These are phyloP conservation scores for Ophiostoma perfectum DNA, from an alignment of 2,329 filamentous ascomycete genomes.

Conservation along the genomic window DNA sequence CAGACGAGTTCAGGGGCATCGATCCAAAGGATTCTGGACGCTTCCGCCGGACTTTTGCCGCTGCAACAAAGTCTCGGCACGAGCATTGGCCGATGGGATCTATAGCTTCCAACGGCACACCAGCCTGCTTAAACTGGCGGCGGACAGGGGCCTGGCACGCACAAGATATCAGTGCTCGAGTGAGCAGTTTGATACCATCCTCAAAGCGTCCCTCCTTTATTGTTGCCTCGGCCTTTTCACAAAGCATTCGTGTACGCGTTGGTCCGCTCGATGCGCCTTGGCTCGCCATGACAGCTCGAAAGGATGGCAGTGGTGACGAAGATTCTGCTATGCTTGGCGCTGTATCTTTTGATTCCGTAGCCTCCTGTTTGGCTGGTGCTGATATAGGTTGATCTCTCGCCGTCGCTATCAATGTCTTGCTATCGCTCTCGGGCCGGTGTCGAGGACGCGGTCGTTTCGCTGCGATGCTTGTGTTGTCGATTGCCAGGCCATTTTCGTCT, in stretches of 20 bases:
- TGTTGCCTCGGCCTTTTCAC: slow-evolving; percentile 1
- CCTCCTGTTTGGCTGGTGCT: neutral
- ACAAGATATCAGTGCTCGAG: slow-evolving; percentile 22
- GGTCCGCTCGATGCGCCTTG: neutral
- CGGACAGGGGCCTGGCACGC: slow-evolving; percentile 16
- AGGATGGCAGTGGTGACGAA: slow-evolving; percentile 13
- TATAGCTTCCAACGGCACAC: slow-evolving; percentile 17
- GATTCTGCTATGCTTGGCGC: neutral
- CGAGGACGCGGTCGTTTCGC: neutral
- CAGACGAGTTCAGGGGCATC: too few species aligned
- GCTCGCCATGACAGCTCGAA: slow-evolving; percentile 2
- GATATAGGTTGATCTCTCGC: neutral
- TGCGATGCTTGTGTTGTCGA: neutral
- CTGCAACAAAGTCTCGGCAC: slow-evolving; percentile 26
- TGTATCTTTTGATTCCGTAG: too few species aligned
- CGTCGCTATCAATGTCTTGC: neutral
- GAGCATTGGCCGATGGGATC: slow-evolving; percentile 23
- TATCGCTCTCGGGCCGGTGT: neutral
- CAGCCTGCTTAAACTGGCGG: slow-evolving; percentile 17
- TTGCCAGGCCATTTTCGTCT: neutral
- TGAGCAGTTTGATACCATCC: neutral
- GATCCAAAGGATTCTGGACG: too few species aligned
- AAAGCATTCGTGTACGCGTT: neutral
- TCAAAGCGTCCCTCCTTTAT: neutral
- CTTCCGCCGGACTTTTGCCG: slow-evolving; percentile 16